Conservation (phyloP, 495 filamentous ascomycete species). For the Chaetomium fimeti region DNA sequence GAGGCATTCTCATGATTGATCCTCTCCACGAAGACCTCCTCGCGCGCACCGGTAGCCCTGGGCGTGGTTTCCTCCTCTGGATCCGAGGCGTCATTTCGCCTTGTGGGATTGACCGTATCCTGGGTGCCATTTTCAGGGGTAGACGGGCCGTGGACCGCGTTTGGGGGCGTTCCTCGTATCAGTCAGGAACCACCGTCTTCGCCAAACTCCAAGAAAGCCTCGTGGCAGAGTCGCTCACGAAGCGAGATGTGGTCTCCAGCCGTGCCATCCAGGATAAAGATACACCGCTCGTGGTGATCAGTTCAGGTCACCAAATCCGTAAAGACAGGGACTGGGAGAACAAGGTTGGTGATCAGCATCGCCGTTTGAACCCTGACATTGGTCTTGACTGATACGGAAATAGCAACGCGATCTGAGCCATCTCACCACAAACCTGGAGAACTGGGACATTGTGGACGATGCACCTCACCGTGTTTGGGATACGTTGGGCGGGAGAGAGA, state of each 20-base stretch:
- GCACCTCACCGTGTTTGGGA: slow-evolving; percentile 88
- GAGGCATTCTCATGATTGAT: slow-evolving; percentile 82
- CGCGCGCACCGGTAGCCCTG: slow-evolving; percentile 58
- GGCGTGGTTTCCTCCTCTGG: slow-evolving; percentile 82
- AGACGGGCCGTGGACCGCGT: slow-evolving; percentile 80
- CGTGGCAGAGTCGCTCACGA: slow-evolving; percentile 76
- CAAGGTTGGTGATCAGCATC: slow-evolving; percentile 39
- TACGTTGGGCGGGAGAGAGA: slow-evolving; percentile 60
- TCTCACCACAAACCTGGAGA: slow-evolving; percentile 69
- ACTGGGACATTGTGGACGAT: slow-evolving; percentile 82
- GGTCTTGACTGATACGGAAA: slow-evolving; percentile 12
- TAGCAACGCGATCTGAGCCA: slow-evolving; percentile 75
- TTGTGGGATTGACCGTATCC: slow-evolving; percentile 74
- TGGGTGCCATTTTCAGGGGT: slow-evolving; percentile 74
- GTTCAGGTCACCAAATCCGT: slow-evolving; percentile 61
- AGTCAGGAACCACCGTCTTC: slow-evolving; percentile 77
- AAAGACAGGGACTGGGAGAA: slow-evolving; percentile 67
- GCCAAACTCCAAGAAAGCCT: slow-evolving; percentile 90
- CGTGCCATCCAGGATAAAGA: slow-evolving; percentile 70
- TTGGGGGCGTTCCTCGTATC: slow-evolving; percentile 72
- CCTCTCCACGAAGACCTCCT: slow-evolving; percentile 83
- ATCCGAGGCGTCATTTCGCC: slow-evolving; percentile 79
- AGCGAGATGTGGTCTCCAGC: slow-evolving; percentile 73
- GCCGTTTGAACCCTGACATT: background rate
- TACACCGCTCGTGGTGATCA: slow-evolving; percentile 76